Evolutionary conservation across 768 basidiomycete genomes (phyloP), one percentile per base, ranked within the genome.

Genomic region (Pluteus cervinus): DNA sequence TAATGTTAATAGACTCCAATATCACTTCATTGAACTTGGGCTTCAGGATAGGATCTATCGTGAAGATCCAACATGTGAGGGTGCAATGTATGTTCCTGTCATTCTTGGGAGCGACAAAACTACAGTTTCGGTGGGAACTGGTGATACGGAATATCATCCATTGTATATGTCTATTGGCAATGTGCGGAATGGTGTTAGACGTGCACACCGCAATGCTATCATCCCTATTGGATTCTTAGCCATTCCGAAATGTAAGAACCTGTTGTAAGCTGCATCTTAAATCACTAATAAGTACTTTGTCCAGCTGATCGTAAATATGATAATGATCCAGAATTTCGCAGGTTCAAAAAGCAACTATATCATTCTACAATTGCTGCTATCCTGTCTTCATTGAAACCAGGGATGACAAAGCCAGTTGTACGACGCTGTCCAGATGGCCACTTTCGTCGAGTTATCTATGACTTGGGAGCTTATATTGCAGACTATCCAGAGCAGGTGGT

Each of bases 401-500:
- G 28, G 2, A 67, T 67, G 64, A 45, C 35, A 1, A 47, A 4
- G 0, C 57, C 58, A 0, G 44, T 52, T 17, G 40, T 65, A 17
- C 18, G 49, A 0, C 29, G 34, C 0, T 66, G 45, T 35, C 41
- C 43, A 8, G 60, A 67, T 44, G 54, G 63, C 1, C 53, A 60
- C 33, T 62, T 39, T 38, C 41, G 44, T 1, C 36, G 47, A 7
- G 48, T 46, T 6, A 53, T 61, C 12, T 62, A 52, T 44, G 49
- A 45, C 3, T 45, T 67, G 10, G 56, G 51, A 9, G 51, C 58
- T 1, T 65, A 58, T 34, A 63, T 65, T 33, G 57, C 57, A 0
- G 57, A 67, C 34, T 65, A 67, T 28, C 63, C 62, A 0, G 61
- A 65, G 42, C 60, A 65, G 37, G 55, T 50, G 3, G 37, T 53